Conservation (phyloP, 1,139 yeast species). For the Blastobotrys serpentis region DNA sequence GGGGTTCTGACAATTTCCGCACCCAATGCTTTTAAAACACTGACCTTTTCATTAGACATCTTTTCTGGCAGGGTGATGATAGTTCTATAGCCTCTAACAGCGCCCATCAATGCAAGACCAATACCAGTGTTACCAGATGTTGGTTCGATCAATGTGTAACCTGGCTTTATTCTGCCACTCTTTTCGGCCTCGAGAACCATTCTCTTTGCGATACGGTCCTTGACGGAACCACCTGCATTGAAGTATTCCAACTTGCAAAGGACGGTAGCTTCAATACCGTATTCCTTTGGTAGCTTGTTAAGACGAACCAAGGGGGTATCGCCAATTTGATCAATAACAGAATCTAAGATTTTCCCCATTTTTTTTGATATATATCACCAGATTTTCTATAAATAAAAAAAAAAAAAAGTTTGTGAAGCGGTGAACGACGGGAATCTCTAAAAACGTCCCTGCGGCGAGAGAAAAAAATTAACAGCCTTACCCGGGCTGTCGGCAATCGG, state of each 20-base stretch:
- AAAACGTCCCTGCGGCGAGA: neutral
- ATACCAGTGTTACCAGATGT: conserved; percentile 80
- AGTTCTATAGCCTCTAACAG: conserved; percentile 82
- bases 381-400: neutral
- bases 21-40: conserved; percentile 84
- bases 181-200: conserved; percentile 84
- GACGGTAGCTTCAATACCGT: conserved; percentile 63
- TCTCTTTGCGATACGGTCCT: conserved; percentile 58
- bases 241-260: conserved; percentile 62
- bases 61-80: conserved; percentile 88
- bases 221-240: conserved; percentile 71
- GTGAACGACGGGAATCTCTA: neutral
- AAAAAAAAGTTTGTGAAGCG: neutral
- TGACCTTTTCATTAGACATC: conserved; percentile 89
- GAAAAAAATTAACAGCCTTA: too few relatives aligned
- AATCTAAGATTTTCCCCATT: conserved; percentile 25
- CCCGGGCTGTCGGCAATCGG: conserved; percentile 9
- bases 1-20: conserved; percentile 92
- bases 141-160: conserved; percentile 83
- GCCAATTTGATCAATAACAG: conserved; percentile 65
- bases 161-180: conserved; percentile 77
- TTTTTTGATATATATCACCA: neutral
- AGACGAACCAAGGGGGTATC: conserved; percentile 78
- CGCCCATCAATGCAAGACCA: conserved; percentile 84
- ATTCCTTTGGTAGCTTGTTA: conserved; percentile 73